These are phyloP conservation scores for Penicillium fuscoglaucum DNA, from an alignment of 2,329 filamentous ascomycete genomes.

Conservation along the genomic window DNA sequence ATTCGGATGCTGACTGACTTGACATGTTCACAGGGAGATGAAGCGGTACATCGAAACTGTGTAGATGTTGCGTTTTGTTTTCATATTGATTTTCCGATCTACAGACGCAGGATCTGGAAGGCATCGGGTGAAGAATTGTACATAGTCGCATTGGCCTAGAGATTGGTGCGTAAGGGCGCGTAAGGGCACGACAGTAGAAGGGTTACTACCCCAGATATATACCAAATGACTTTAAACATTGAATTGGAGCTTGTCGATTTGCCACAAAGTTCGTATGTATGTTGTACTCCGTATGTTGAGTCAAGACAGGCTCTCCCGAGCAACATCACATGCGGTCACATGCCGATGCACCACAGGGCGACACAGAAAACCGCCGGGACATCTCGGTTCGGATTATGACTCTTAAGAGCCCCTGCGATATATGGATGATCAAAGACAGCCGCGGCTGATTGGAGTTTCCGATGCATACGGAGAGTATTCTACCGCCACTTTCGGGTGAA, in stretches of 20 bases:
- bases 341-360: slow-evolving; percentile 5
- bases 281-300: too few relatives aligned
- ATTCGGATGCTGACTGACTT: slow-evolving; percentile 23
- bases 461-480: slow-evolving; percentile 2
- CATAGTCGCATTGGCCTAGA: slow-evolving; percentile 6
- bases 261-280: too few relatives aligned
- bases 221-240: not conserved
- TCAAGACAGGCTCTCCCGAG: not conserved
- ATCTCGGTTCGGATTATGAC: slow-evolving; percentile 15
- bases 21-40: slow-evolving; percentile 62
- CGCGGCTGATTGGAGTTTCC: slow-evolving; percentile 25
- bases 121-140: not conserved
- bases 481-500: slow-evolving; percentile 11
- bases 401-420: not conserved
- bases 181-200: not conserved
- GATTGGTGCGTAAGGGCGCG: not conserved
- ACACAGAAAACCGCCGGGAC: slow-evolving; percentile 10
- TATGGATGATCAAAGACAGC: slow-evolving; percentile 4
- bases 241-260: not conserved
- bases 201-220: not conserved
- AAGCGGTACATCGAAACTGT: slow-evolving; percentile 78
- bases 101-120: not conserved
- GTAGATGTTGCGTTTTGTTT: slow-evolving; percentile 28
- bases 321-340: slow-evolving; percentile 19
- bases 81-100: not conserved